Evolutionary conservation across 345 rosid genomes (phyloP).

Genomic region (Raphanus sativus): DNA sequence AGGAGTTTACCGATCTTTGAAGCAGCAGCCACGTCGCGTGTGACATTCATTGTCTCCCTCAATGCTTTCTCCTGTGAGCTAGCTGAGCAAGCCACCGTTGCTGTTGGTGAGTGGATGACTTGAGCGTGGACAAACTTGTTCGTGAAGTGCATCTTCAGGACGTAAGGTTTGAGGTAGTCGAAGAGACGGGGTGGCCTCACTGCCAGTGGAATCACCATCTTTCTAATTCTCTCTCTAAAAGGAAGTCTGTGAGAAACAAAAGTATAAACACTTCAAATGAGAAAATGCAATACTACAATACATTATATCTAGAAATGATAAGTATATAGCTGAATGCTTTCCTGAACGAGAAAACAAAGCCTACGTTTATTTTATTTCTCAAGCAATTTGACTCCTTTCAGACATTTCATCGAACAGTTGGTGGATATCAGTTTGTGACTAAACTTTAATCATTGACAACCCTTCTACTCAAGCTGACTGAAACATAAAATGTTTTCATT

Average conservation of each 20-base stretch:
- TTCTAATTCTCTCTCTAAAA: conserved; percentile 11
- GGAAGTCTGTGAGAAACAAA: not conserved
- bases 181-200: conserved; percentile 60
- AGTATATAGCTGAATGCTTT: too few relatives aligned
- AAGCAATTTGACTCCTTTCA: not conserved
- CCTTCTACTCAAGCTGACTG: not conserved
- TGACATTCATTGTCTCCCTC: conserved; percentile 54
- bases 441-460: not conserved
- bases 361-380: not conserved
- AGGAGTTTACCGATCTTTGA: conserved; percentile 77
- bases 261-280: not conserved
- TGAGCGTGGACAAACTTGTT: conserved; percentile 75
- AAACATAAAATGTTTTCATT: not conserved
- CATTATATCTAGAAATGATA: too few relatives aligned
- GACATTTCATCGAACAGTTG: conserved; percentile 34
- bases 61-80: conserved; percentile 81
- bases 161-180: conserved; percentile 69
- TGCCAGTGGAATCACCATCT: conserved; percentile 74
- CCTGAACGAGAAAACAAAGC: too few relatives aligned
- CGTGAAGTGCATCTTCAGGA: conserved; percentile 76
- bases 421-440: not conserved
- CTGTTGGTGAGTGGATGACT: conserved; percentile 77
- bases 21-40: conserved; percentile 88
- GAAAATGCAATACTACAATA: too few relatives aligned
- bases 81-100: conserved; percentile 74